Base-by-base conservation (phyloP, 2,329 filamentous ascomycete genomes). In the Phaeosphaeriaceae sp. region DNA sequence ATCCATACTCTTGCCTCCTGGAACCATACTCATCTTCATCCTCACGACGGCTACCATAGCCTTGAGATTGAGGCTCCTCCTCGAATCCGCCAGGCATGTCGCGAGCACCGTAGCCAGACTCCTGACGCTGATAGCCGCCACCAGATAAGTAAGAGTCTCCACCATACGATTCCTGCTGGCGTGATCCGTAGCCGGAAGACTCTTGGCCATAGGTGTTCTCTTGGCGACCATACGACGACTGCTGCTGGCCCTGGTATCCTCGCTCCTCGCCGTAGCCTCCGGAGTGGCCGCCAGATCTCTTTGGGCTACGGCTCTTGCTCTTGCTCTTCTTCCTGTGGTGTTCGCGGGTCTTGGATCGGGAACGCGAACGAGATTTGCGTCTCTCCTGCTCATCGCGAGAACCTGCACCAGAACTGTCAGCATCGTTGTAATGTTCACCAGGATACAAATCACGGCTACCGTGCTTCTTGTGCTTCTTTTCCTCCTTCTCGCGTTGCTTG, bases 201-300 rank as follows among this genome's bases (percentile, higher is more conserved):
- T 62, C 56, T 24, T 62, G 48, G 45, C 53, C 53, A 46, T 55
- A 56, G 7, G 44, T 25, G 44, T 57, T 58, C 31, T 63, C 58
- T 21, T 54, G 50, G 7, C 59, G 57, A 15, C 59, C 57, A 17
- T 58, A 63, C 13, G 49, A 49, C 19, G 41, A 57, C 40, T 56
- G 50, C 48, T 67, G 40, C 36, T 40, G 47, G 25, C 47, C 53
- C 44, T 66, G 68, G 46, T 73, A 71, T 31, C 69, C 44, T 24
- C 62, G 56, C 49, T 73, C 70, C 40, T 69, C 56, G 48, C 70
- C 65, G 22, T 70, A 69, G 42, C 61, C 66, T 41, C 66, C 65
- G 9, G 68, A 70, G 56, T n/a, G n/a, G n/a, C n/a, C n/a, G n/a
- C n/a, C n/a, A n/a, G 56, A 56, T 17, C 67, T 65, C 52, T 70